Evolutionary conservation across 2,329 filamentous ascomycete genomes (phyloP), one percentile per base, ranked within the genome.

Genomic region (Claviceps capensis): DNA sequence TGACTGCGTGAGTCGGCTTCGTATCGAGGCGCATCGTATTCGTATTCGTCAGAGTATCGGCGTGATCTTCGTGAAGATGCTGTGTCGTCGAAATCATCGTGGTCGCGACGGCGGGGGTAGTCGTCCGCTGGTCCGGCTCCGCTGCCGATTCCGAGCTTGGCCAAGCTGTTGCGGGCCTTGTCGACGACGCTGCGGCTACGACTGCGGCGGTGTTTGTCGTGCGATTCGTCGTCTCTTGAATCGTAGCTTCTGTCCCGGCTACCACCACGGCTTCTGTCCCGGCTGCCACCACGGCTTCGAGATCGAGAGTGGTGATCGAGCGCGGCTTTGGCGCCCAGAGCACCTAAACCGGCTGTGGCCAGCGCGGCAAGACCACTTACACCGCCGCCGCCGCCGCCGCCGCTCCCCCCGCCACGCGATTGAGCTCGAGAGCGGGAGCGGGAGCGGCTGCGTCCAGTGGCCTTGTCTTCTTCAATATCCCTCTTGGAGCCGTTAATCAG

Each of bases 401-500:
- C 67, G 36, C 68, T 64, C 48, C 67, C 65, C 48, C 64, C 62
- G 45, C 72, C 74, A 52, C 69, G 66, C 47, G 82, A 84, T 49
- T 81, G 79, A 53, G 78, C 75, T 19, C 78, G 75, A 2, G 85
- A 87, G 48, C 83, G 75, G 2, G 85, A 87, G 48, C 84, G 78
- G 30, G 85, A 88, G 46, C 82, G 81, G 57, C 85, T 88, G 47
- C 83, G 76, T 16, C 80, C 78, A 0, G 75, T 79, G 46, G 66
- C 67, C 55, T 68, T 70, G 66, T 77, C 82, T 71, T 75, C 80
- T 62, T 75, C 82, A 64, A 81, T 85, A 62, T 77, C 79, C 66
- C 74, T 79, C 69, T 75, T 77, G 47, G 85, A 81, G 19, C 90
- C 90, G 62, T 95, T 90, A 65, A 95, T 79, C 55, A 95, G 72